Conservation (phyloP, 139 green algal species). For the Chlorella sp. region DNA sequence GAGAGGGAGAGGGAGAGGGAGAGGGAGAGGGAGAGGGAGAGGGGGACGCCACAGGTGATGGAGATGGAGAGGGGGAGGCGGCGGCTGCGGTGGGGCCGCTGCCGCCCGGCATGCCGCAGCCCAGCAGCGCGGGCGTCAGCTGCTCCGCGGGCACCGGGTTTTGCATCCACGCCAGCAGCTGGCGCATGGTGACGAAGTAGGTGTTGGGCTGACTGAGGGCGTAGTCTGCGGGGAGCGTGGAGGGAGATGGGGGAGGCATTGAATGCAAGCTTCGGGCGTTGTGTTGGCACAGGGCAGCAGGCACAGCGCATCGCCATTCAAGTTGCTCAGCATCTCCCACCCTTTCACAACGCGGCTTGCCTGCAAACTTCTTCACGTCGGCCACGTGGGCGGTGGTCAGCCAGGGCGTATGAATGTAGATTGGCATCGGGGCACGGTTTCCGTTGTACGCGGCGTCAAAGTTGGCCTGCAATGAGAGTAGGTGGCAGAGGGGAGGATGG, state of each 20-base stretch:
- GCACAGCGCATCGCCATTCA: background rate
- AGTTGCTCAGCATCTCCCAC: background rate
- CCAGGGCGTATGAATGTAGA: no score
- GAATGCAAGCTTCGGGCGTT: no score
- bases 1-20: no score
- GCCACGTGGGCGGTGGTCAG: no score
- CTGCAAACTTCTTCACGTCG: no score
- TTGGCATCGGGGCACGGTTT: no score
- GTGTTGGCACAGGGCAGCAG: background rate
- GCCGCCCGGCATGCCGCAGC: background rate
- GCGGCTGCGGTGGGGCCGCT: background rate
- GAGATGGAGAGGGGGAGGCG: background rate
- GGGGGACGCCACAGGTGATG: no score
- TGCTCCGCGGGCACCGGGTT: background rate
- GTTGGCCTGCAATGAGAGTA: no score
- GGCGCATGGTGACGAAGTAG: background rate
- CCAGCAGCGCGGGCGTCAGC: background rate
- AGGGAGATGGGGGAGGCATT: background rate
- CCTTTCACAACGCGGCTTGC: no score
- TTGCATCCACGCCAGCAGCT: constrained; percentile 18
- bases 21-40: no score
- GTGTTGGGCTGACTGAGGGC: background rate
- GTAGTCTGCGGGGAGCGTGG: background rate
- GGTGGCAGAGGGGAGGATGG: no score
- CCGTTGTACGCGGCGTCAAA: no score